phyloP scores from a whole-genome alignment of 768 basidiomycete species.

The Boletus huronensis region DNA sequence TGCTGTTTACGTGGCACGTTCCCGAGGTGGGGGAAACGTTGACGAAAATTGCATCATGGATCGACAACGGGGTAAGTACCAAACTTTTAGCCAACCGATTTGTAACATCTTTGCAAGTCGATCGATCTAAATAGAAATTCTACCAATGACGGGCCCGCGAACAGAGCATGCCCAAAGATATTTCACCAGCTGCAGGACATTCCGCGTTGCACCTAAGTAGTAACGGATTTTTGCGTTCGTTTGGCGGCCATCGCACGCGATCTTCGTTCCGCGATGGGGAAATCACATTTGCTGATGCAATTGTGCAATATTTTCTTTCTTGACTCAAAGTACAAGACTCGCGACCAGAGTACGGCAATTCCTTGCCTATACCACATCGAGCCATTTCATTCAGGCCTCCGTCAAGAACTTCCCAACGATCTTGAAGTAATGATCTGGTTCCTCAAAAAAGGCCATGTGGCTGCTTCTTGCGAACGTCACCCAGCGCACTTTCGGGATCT shows the following conservation, averaged over 20 bases:
- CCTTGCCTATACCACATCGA: neutral
- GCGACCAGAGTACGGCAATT: neutral
- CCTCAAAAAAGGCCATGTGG: conserved; percentile 18
- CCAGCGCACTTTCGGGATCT: conserved; percentile 35
- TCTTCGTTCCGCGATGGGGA: too few relatives aligned
- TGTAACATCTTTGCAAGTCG: too few relatives aligned
- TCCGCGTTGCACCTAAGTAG: neutral
- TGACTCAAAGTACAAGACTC: neutral
- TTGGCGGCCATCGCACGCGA: neutral
- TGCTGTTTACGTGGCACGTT: conserved; percentile 51
- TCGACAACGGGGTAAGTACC: conserved; percentile 5
- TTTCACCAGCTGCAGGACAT: neutral
- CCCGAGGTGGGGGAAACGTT: conserved; percentile 52
- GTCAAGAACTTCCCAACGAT: conserved; percentile 16
- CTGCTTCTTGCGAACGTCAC: conserved; percentile 28
- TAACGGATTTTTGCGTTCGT: neutral
- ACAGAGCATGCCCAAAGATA: neutral
- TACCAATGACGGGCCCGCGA: neutral
- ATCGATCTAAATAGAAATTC: neutral
- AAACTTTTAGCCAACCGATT: neutral
- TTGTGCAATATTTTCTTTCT: too few relatives aligned
- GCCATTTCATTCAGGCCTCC: neutral
- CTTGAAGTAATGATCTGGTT: conserved; percentile 19
- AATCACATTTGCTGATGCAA: too few relatives aligned
- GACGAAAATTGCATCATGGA: conserved; percentile 49